Percentiles rank a stretch among this genome's conserved stretches.
Conservation (phyloP, 495 filamentous ascomycete genomes). For the Daldinia caldariorum region DNA sequence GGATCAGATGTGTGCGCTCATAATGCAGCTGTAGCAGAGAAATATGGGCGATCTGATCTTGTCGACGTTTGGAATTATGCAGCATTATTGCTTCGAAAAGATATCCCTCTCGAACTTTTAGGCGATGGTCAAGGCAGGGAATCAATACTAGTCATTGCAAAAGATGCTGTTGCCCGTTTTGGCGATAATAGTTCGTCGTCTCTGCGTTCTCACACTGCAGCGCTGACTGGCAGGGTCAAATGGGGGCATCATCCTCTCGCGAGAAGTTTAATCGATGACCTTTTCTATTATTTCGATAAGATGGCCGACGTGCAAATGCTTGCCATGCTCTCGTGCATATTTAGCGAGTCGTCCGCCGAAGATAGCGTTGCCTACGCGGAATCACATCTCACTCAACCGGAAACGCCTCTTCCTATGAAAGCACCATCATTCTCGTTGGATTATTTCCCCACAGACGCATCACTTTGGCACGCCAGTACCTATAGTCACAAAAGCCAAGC, state of each 20-base stretch:
- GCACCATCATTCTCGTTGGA: constrained; percentile 72
- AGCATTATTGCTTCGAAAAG: constrained; percentile 77
- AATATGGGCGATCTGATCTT: constrained; percentile 75
- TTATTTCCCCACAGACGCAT: constrained; percentile 72
- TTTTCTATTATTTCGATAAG: constrained; percentile 81
- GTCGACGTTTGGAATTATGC: constrained; percentile 87
- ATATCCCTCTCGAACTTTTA: constrained; percentile 74
- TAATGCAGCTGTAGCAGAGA: constrained; percentile 80
- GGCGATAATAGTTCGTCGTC: constrained; percentile 21
- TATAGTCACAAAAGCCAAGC: constrained; percentile 52
- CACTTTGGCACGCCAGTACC: constrained; percentile 58
- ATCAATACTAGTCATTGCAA: constrained; percentile 70
- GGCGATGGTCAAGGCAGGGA: constrained; percentile 57
- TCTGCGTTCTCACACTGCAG: constrained; percentile 15
- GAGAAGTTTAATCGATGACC: constrained; percentile 73
- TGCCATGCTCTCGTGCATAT: constrained; percentile 91
- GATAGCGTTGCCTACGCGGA: constrained; percentile 61
- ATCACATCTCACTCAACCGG: constrained; percentile 56
- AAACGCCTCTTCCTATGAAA: constrained; percentile 70
- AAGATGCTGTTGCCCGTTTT: constrained; percentile 61
- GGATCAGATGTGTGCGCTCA: constrained; percentile 80
- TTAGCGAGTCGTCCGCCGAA: constrained; percentile 69
- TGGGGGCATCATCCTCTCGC: constrained; percentile 89
- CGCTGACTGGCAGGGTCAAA: constrained; percentile 71
- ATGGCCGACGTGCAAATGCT: constrained; percentile 91